These are phyloP conservation scores for Drechslera avenae DNA, from an alignment of 2,329 filamentous ascomycete genomes.

Conservation along the genomic window DNA sequence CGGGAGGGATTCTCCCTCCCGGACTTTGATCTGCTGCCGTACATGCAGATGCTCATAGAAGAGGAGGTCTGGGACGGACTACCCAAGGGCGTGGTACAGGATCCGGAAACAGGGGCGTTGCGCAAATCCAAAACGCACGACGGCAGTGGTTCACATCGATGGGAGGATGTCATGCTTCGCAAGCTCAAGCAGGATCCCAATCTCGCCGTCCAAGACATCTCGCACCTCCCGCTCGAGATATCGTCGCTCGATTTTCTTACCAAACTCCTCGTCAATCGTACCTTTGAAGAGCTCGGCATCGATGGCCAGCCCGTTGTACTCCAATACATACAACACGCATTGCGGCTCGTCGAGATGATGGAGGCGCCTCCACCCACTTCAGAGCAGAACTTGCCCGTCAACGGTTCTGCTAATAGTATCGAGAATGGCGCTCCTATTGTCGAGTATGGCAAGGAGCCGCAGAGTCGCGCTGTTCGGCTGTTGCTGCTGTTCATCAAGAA, in stretches of 20 bases:
- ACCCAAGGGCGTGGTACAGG: constrained; percentile 14
- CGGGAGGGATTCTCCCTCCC: constrained; percentile 8
- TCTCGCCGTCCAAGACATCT: constrained; percentile 35
- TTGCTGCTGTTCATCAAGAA: constrained; percentile 49
- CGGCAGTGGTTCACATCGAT: constrained; percentile 17
- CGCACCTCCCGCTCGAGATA: constrained; percentile 45
- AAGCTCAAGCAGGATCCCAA: constrained; percentile 30
- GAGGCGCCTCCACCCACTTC: constrained; percentile 14
- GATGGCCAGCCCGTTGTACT: constrained; percentile 35
- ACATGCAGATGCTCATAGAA: constrained; percentile 45
- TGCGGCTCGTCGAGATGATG: constrained; percentile 45
- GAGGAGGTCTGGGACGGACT: constrained; percentile 43
- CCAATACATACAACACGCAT: constrained; percentile 47
- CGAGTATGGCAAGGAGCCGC: constrained; percentile 43
- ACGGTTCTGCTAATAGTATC: constrained; percentile 5
- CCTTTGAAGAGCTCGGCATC: constrained; percentile 30
- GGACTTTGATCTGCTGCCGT: constrained; percentile 34
- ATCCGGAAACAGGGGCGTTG: background rate
- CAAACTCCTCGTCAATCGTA: constrained; percentile 38
- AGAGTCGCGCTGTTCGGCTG: constrained; percentile 44
- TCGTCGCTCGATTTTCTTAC: constrained; percentile 48
- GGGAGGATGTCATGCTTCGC: constrained; percentile 27
- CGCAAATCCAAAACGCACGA: background rate
- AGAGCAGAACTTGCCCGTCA: background rate
- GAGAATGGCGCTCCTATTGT: constrained; percentile 9